Evolutionary conservation across 176 grass and related monocot genomes (phyloP), one percentile per base, ranked within the genome.

Genomic region (Phoenix roebelenii): DNA sequence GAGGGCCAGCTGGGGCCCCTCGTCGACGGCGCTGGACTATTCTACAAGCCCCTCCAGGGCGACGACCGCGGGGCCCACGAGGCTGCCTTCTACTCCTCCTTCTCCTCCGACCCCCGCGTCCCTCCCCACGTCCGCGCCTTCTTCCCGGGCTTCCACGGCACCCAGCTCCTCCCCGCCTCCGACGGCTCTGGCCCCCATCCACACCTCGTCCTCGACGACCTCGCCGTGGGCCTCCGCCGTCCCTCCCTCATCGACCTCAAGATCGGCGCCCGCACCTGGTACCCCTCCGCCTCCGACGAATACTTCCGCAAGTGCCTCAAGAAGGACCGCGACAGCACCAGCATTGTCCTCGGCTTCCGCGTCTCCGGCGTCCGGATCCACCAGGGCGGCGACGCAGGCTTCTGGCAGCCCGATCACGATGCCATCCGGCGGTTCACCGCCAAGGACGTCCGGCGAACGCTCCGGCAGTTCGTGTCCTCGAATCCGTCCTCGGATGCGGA

Each of bases 241-340:
- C 92, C 92, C 24, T 90, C 69, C 61, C 58, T 97, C 19, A 59
- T 76, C 29, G 92, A 97, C 77, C 22, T 97, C 77, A 97, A 91
- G 83, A 97, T 97, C 62, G 92, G 92, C 55, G 76, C 84, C 0
- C 71, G 74, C 49, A 88, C 87, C 0, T 97, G 87, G 87, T 79
- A 82, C 16, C 78, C 70, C 0, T 7, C 39, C 24, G 55, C 63
- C 14, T 26, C 83, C n/a, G 81, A 91, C 23, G 57, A 74, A 59
- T 85, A 97, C 73, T 48, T 91, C 63, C 4, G 20, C 23, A 97
- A 97, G 65, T 88, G 81, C 81, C 62, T 97, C 49, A 65, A 58
- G 72, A 91, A 80, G 84, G 93, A 97, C 67, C 72, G 78, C 16
- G 81, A 20, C 9, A 52, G 52, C 81, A 85, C 92, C 32, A 91